A percentile compares a stretch with the other conserved stretches of the same genome.
These are phyloP conservation scores for Mortierella sp. DNA, from an alignment of 371 early-diverging fungal species.

Conservation along the genomic window DNA sequence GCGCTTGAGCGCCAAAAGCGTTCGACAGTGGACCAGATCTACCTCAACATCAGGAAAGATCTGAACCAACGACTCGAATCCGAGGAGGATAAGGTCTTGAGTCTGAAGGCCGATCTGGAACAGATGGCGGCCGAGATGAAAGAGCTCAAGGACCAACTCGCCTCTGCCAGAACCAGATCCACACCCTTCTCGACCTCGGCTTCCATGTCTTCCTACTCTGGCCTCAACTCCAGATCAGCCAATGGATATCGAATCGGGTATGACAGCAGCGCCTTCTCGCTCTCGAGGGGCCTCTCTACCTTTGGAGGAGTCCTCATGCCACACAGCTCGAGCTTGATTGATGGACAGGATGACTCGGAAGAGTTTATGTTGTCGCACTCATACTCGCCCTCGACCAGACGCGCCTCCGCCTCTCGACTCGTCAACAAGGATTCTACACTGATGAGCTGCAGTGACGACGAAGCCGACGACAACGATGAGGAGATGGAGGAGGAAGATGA, in stretches of 20 bases:
- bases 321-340: conserved; percentile 21
- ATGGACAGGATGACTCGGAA: conserved; percentile 45
- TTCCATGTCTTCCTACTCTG: conserved; percentile 11
- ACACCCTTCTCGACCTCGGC: background rate
- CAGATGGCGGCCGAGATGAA: conserved; percentile 33
- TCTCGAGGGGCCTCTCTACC: conserved; percentile 39
- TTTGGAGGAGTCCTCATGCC: conserved; percentile 30
- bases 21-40: conserved; percentile 36
- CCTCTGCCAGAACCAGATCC: background rate
- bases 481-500: conserved; percentile 25
- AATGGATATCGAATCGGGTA: conserved; percentile 33
- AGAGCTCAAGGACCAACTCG: conserved; percentile 35
- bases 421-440: background rate
- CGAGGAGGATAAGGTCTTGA: conserved; percentile 31
- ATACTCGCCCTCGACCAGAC: conserved; percentile 24
- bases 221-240: background rate
- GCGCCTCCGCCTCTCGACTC: background rate
- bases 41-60: conserved; percentile 36
- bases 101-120: conserved; percentile 38
- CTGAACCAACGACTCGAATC: conserved; percentile 34
- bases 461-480: conserved; percentile 22
- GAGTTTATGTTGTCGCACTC: conserved; percentile 36
- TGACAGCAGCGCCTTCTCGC: conserved; percentile 32
- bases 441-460: conserved; percentile 24
- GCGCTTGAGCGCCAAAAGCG: conserved; percentile 42